Conservation (phyloP, 148 eudicot genomes). For the Vaccinium myrtillus region DNA sequence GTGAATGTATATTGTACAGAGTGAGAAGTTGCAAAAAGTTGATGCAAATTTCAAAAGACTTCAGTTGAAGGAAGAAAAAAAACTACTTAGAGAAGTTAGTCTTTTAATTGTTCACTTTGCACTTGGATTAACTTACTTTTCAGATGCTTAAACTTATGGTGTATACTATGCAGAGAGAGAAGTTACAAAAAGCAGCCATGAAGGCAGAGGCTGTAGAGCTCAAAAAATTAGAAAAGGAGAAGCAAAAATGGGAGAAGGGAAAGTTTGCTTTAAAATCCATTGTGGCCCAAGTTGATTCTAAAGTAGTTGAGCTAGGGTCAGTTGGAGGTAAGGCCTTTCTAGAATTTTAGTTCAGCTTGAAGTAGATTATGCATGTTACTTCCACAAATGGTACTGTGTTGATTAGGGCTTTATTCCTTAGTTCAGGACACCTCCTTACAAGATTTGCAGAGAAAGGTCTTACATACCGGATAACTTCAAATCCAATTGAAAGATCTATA, state of each 20-base stretch:
- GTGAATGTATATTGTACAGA: too few species aligned
- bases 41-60: too few species aligned
- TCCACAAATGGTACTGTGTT: constrained; percentile 3
- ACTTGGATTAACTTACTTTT: constrained; percentile 10
- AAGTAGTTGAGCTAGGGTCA: constrained; percentile 67
- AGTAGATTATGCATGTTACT: constrained; percentile 3
- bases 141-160: constrained; percentile 10
- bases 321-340: constrained; percentile 67
- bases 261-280: constrained; percentile 63
- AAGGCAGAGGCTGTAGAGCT: constrained; percentile 79
- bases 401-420: constrained; percentile 23
- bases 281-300: constrained; percentile 64
- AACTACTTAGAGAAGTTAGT: constrained; percentile 33
- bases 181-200: constrained; percentile 59
- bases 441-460: constrained; percentile 73
- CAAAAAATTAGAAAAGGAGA: constrained; percentile 62
- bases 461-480: constrained; percentile 47
- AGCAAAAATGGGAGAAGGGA: constrained; percentile 76
- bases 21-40: too few species aligned
- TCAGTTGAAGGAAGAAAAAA: background rate
- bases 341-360: background rate
- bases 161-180: constrained; percentile 55
- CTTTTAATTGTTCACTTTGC: constrained; percentile 11
- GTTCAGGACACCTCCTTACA: constrained; percentile 69
- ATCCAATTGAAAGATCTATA: constrained; percentile 73